Base-by-base conservation (phyloP, 805 yeast genomes). In the Pichia scutulata region DNA sequence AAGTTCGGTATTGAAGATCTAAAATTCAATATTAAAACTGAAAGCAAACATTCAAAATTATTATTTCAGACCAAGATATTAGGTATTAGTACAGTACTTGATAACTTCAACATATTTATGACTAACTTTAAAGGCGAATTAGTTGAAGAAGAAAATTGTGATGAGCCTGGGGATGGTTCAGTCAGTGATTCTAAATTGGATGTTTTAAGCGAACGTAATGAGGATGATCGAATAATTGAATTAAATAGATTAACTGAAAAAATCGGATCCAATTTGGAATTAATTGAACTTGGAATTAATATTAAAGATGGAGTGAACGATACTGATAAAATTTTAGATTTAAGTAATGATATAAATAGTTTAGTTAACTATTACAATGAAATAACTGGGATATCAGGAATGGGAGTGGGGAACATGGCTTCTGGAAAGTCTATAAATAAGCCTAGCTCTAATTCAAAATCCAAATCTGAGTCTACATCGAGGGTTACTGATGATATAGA, bases 131-230 rank as follows among this genome's bases (percentile, higher is more conserved):
- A 22, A 2, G 16, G 6, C 2, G 42, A 22, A 39, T 23, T 62
- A 8, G n/a, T 46, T 16, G 40, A 37, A 16, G 51, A 48, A 6
- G 57, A 53, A 10, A 23, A 39, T 10, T 42, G 14, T 44, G 10
- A 39, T 47, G 18, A 19, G 33, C 16, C 46, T 46, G 6, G 19
- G 39, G 55, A 48, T 8, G 44, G 39, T 16, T 37, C 39, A n/a
- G 47, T 43, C 12, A 52, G 13, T 21, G n/a, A 47, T 33, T 50
- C 36, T 28, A 24, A 16, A 12, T 37, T 56, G 6, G 52, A 54
- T 8, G 51, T 60, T n/a, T 50, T 60, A 14, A 24, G 47, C 18
- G 62, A 59, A 41, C 57, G 56, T 22, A 56, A 57, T 39, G 61
- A 57, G 37, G 60, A 60, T 43, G 59, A 59, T 16, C 47, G 53